Conservation (phyloP, 805 yeast species). For the Wickerhamiella brachini region DNA sequence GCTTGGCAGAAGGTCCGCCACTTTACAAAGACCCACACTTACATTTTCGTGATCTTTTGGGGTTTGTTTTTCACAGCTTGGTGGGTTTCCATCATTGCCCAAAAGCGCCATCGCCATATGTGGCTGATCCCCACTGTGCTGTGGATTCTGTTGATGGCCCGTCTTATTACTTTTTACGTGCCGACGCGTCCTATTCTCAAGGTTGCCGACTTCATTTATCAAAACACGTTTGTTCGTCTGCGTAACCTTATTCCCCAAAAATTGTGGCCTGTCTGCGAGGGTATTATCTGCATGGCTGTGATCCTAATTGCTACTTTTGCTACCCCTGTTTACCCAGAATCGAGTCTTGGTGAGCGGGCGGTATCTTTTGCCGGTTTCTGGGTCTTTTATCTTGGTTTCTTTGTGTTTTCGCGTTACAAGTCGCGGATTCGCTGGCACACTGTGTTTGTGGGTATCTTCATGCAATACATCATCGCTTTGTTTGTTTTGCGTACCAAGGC, state of each 20-base stretch:
- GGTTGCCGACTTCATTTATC: slow-evolving; percentile 23
- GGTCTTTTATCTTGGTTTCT: slow-evolving; percentile 34
- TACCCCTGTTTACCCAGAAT: slow-evolving; percentile 32
- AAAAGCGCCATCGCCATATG: slow-evolving; percentile 33
- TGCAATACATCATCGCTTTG: slow-evolving; percentile 45
- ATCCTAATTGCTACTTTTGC: slow-evolving; percentile 43
- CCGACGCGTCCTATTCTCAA: slow-evolving; percentile 24
- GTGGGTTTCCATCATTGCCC: slow-evolving; percentile 45
- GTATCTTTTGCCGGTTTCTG: slow-evolving; percentile 43
- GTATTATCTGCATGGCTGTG: slow-evolving; percentile 32
- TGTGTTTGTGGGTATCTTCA: slow-evolving; percentile 44
- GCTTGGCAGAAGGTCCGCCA: background rate
- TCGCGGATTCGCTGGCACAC: slow-evolving; percentile 40
- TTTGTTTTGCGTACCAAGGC: slow-evolving; percentile 46
- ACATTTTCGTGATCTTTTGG: slow-evolving; percentile 21
- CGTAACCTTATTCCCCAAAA: slow-evolving; percentile 29
- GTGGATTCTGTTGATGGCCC: slow-evolving; percentile 36
- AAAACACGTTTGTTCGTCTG: slow-evolving; percentile 18
- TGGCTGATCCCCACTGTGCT: slow-evolving; percentile 48
- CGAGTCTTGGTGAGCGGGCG: slow-evolving; percentile 39
- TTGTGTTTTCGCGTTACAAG: slow-evolving; percentile 33
- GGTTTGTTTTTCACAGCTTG: slow-evolving; percentile 36
- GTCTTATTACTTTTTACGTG: slow-evolving; percentile 39
- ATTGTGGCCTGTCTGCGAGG: slow-evolving; percentile 33
- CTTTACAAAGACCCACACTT: slow-evolving; percentile 12